A percentile compares a stretch with the other conserved stretches of the same genome.
Conservation (phyloP, 352 stramenopile genomes). For the Thalassiosira allenii region DNA sequence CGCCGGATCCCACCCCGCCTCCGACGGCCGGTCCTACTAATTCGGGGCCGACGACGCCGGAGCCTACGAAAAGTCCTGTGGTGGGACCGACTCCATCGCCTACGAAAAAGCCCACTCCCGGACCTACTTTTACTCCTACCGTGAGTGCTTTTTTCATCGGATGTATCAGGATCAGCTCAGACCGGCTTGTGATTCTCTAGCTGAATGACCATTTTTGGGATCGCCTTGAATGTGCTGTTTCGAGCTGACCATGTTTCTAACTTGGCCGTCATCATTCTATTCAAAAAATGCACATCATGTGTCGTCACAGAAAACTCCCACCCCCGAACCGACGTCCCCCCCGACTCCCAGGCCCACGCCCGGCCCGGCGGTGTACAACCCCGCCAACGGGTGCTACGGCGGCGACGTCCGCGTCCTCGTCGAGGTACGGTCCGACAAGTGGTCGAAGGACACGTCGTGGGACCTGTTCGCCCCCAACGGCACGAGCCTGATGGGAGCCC, state of each 20-base stretch:
- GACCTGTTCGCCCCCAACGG: conserved; percentile 31
- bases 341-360: conserved; percentile 51
- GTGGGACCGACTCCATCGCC: conserved; percentile 19
- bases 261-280: not conserved
- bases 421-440: conserved; percentile 45
- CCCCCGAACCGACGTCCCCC: conserved; percentile 9
- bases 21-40: conserved; percentile 8
- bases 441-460: conserved; percentile 44
- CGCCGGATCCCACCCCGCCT: not conserved
- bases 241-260: not conserved
- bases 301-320: conserved; percentile 12
- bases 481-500: conserved; percentile 10
- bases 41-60: not conserved
- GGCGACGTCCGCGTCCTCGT: conserved; percentile 46
- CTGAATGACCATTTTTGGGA: no score
- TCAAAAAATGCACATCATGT: not conserved
- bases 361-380: conserved; percentile 24
- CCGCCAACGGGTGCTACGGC: conserved; percentile 45
- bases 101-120: not conserved
- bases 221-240: not conserved
- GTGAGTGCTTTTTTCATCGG: not conserved
- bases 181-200: no score
- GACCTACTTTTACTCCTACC: not conserved
- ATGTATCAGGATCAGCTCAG: no score
- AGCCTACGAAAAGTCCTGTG: conserved; percentile 3